phyloP scores from a whole-genome alignment of 345 rosid species.

The Linum trigynum region DNA sequence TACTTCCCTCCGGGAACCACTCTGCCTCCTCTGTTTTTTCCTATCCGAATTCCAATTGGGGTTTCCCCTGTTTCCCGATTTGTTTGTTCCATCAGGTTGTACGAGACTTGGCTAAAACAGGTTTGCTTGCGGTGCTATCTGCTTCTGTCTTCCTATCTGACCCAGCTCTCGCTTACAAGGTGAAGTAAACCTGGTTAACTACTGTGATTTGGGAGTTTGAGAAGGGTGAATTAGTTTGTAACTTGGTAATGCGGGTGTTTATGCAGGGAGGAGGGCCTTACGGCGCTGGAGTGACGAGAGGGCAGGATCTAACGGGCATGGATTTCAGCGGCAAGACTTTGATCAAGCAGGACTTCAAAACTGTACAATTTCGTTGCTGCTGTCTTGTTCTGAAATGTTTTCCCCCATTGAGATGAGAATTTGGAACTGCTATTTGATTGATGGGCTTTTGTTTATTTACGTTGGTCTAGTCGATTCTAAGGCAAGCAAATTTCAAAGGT shows the following conservation, averaged over 20 bases:
- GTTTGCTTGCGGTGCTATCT: slow-evolving; percentile 54
- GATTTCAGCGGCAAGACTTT: slow-evolving; percentile 83
- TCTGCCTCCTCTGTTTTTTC: not conserved
- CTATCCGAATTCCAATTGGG: not conserved
- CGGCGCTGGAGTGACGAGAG: slow-evolving; percentile 83
- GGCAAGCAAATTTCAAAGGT: slow-evolving; percentile 88
- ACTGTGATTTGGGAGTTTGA: not conserved
- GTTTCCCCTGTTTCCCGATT: slow-evolving; percentile 2
- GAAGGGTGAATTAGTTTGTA: not conserved
- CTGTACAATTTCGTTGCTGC: slow-evolving; percentile 32
- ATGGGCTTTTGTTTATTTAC: not conserved
- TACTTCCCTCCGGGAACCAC: slow-evolving; percentile 18
- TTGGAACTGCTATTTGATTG: not conserved
- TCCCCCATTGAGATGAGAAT: not conserved
- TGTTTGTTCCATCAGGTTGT: slow-evolving; percentile 11
- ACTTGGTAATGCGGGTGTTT: slow-evolving; percentile 11
- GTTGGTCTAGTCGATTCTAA: slow-evolving; percentile 56
- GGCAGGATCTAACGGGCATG: slow-evolving; percentile 78
- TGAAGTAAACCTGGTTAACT: not conserved
- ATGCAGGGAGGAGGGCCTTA: slow-evolving; percentile 84
- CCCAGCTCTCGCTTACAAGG: slow-evolving; percentile 85
- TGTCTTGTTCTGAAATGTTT: not conserved
- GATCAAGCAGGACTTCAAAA: slow-evolving; percentile 85
- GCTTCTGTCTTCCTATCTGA: slow-evolving; percentile 61
- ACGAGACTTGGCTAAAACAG: slow-evolving; percentile 32